A percentile compares a stretch with the other conserved stretches of the same genome.
Conservation (phyloP, 2,329 filamentous ascomycete species). For the Xylaria sp. region DNA sequence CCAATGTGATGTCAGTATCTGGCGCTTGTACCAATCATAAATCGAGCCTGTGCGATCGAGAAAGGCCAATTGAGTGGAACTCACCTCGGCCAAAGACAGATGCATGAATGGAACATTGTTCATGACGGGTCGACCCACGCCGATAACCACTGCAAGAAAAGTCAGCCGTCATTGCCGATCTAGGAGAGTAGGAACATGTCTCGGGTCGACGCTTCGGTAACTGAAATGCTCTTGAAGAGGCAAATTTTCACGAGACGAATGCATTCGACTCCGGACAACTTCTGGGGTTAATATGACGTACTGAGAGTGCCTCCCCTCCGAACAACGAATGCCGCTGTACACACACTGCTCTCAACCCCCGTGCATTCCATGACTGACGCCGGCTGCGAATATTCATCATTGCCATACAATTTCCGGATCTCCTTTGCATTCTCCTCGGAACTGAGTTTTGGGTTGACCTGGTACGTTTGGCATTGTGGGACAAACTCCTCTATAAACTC, state of each 20-base stretch:
- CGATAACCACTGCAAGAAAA: conserved; percentile 62
- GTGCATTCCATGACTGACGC: conserved; percentile 72
- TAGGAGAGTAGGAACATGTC: conserved; percentile 26
- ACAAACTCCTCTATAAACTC: conserved; percentile 57
- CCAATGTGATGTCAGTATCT: conserved; percentile 17
- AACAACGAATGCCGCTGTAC: conserved; percentile 66
- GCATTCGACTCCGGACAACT: not conserved
- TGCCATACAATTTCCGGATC: conserved; percentile 63
- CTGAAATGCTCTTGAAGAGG: conserved; percentile 10
- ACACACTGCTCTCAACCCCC: conserved; percentile 70
- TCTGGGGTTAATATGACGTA: conserved; percentile 29
- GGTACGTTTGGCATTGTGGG: conserved; percentile 64
- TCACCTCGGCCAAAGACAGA: conserved; percentile 67
- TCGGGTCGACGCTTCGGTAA: conserved; percentile 17
- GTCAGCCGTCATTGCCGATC: conserved; percentile 15
- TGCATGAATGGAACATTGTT: conserved; percentile 76
- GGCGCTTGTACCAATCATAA: conserved; percentile 10
- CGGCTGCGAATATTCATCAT: conserved; percentile 65
- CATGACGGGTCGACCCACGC: conserved; percentile 69
- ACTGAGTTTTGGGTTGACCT: conserved; percentile 57
- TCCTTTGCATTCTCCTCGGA: conserved; percentile 61
- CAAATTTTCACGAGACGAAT: conserved; percentile 23
- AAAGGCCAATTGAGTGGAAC: conserved; percentile 27
- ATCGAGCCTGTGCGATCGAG: not conserved
- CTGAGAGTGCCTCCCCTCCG: conserved; percentile 67